Evolutionary conservation across 1,139 yeast species (phyloP).

Genomic region (Taiozyma sp.): DNA sequence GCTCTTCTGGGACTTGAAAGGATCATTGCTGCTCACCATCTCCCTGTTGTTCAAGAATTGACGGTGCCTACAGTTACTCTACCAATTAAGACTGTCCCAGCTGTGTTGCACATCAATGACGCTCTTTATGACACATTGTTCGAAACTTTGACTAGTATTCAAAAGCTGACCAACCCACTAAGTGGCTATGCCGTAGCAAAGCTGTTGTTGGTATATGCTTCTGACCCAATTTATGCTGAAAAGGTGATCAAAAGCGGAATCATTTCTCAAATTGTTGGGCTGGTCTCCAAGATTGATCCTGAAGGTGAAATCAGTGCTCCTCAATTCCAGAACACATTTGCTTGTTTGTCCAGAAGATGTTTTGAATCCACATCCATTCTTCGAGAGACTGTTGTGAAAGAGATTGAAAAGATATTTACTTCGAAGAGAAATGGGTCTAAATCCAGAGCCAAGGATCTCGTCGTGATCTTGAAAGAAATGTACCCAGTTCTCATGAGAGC

Average conservation of each 20-base stretch:
- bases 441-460: slow-evolving; percentile 40
- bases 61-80: slow-evolving; percentile 17
- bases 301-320: slow-evolving; percentile 8
- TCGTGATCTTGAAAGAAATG: slow-evolving; percentile 47
- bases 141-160: slow-evolving; percentile 34
- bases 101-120: slow-evolving; percentile 27
- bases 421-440: slow-evolving; percentile 26
- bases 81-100: slow-evolving; percentile 17
- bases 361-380: slow-evolving; percentile 58
- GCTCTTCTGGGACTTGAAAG: slow-evolving; percentile 46
- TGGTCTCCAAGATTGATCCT: slow-evolving; percentile 26
- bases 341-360: slow-evolving; percentile 58
- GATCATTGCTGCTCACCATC: slow-evolving; percentile 38
- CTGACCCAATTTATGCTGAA: slow-evolving; percentile 35
- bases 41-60: slow-evolving; percentile 32
- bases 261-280: slow-evolving; percentile 28
- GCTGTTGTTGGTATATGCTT: slow-evolving; percentile 47
- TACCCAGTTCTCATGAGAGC: slow-evolving; percentile 54
- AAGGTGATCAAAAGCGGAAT: slow-evolving; percentile 40
- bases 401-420: slow-evolving; percentile 36
- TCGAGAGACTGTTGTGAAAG: slow-evolving; percentile 42
- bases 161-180: slow-evolving; percentile 36
- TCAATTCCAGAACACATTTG: slow-evolving; percentile 29
- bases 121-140: slow-evolving; percentile 35
- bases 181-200: slow-evolving; percentile 48